Base-by-base conservation (phyloP, 2,329 filamentous ascomycete species). In the Nigrospora osmanthi region DNA sequence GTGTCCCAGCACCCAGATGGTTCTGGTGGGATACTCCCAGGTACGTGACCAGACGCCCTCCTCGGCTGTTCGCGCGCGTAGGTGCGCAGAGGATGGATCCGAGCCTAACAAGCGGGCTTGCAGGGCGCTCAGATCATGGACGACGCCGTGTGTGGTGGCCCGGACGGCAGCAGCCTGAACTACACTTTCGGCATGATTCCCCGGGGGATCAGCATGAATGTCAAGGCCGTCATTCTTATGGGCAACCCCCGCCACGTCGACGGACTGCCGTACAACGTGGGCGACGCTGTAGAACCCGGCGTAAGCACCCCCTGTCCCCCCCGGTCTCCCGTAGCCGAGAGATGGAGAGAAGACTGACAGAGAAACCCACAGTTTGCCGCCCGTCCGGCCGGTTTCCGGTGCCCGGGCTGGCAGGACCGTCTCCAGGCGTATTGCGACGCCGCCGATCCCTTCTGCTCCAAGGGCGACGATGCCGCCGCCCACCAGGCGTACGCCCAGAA, bases 41-140 rank as follows among this genome's bases (percentile, higher is more conserved):
- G 75, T 76, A 54, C 17, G 63, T 43, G 33, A 19, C 32, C 1
- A 10, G 33, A 10, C n/a, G n/a, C 4, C 4, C 33, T 11, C 9
- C 14, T 6, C 15, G 13, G 14, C 16, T 28, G 2, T 28, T 28
- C 23, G 9, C 23, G 23, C 9, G 9, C 23, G n/a, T n/a, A 28
- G 23, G 23, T 10, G 2, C 23, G 9, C 23, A 2, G n/a, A n/a
- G n/a, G n/a, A 10, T 2, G 23, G 23, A 28, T 10, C 23, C 6
- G 7, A 28, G 6, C 5, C 23, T 28, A 28, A 28, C 23, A 28
- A 7, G 23, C 7, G 23, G 23, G 10, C n/a, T 32, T 33, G 13
- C 28, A 80, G 73, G 79, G 79, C 36, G 76, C 72, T 33, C 76
- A 83, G 60, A 81, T 82, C 47, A 72, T 78, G 54, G 78, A 82